These are phyloP conservation scores for Boletus sp. DNA, from an alignment of 768 basidiomycete species.

Conservation along the genomic window DNA sequence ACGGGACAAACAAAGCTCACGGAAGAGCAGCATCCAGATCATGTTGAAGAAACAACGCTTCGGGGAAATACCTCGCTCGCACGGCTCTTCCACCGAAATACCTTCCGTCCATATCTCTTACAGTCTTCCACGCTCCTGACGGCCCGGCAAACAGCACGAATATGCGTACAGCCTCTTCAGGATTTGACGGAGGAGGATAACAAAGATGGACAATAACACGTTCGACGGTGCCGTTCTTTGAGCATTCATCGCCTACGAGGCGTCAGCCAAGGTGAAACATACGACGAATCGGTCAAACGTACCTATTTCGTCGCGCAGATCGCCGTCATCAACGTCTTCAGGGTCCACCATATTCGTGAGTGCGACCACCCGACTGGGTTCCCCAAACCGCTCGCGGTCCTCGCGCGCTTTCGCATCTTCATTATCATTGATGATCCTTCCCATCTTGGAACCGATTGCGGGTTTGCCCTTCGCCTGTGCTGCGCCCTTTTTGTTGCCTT, in stretches of 20 bases:
- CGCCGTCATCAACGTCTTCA: constrained; percentile 84
- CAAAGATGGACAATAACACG: constrained; percentile 82
- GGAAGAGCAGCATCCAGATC: constrained; percentile 45
- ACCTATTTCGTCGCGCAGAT: constrained; percentile 88
- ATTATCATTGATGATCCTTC: constrained; percentile 87
- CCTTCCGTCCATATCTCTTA: constrained; percentile 88
- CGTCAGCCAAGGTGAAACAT: background rate
- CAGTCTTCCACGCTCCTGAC: constrained; percentile 94
- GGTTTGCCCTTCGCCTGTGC: constrained; percentile 37
- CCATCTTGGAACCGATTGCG: constrained; percentile 65
- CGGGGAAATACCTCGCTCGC: constrained; percentile 78
- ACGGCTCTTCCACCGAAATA: constrained; percentile 88
- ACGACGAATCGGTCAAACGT: constrained; percentile 21
- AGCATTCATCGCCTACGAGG: constrained; percentile 77
- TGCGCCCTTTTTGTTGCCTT: constrained; percentile 36
- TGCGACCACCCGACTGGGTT: constrained; percentile 86
- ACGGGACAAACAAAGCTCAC: constrained; percentile 5
- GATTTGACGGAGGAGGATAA: constrained; percentile 59
- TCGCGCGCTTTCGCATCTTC: constrained; percentile 77
- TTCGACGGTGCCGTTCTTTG: constrained; percentile 89
- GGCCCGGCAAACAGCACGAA: constrained; percentile 91
- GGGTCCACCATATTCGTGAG: constrained; percentile 86
- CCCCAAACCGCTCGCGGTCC: constrained; percentile 80
- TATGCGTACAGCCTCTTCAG: constrained; percentile 85
- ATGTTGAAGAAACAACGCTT: constrained; percentile 48